Conservation (phyloP, 164 flowering plant genomes). For the Vitis labrusca region DNA sequence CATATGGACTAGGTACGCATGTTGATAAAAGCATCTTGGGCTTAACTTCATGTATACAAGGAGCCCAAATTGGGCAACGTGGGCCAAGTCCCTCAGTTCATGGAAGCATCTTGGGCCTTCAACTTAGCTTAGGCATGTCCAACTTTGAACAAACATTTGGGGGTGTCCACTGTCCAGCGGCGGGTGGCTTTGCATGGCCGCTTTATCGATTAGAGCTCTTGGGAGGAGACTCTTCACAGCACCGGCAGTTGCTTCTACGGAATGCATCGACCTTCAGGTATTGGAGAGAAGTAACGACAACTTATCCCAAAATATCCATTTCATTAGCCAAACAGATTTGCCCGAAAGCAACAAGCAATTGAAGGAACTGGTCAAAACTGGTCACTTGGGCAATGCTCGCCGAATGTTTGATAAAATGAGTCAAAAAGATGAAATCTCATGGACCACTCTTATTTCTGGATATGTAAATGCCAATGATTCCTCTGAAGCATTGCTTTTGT, state of each 20-base stretch:
- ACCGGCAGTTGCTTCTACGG: constrained; percentile 17
- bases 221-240: constrained; percentile 26
- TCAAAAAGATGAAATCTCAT: constrained; percentile 64
- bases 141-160: too few species aligned
- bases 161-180: neutral
- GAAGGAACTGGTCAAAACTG: constrained; percentile 39
- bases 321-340: constrained; percentile 17
- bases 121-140: too few species aligned
- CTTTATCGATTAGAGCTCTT: constrained; percentile 22
- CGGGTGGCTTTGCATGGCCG: neutral
- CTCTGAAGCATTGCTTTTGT: constrained; percentile 55
- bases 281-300: neutral
- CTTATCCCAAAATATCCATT: constrained; percentile 8
- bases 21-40: too few species aligned
- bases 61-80: too few species aligned
- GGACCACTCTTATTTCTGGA: constrained; percentile 76
- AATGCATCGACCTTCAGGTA: constrained; percentile 3
- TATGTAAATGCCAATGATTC: constrained; percentile 46
- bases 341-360: constrained; percentile 40
- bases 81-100: too few species aligned
- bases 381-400: constrained; percentile 54
- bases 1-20: too few species aligned
- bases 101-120: too few species aligned
- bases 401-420: constrained; percentile 72
- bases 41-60: too few species aligned